Evolutionary conservation across 352 stramenopile genomes (phyloP), one percentile per base, ranked within the genome.

Genomic region (Globisporangium orthogonon): DNA sequence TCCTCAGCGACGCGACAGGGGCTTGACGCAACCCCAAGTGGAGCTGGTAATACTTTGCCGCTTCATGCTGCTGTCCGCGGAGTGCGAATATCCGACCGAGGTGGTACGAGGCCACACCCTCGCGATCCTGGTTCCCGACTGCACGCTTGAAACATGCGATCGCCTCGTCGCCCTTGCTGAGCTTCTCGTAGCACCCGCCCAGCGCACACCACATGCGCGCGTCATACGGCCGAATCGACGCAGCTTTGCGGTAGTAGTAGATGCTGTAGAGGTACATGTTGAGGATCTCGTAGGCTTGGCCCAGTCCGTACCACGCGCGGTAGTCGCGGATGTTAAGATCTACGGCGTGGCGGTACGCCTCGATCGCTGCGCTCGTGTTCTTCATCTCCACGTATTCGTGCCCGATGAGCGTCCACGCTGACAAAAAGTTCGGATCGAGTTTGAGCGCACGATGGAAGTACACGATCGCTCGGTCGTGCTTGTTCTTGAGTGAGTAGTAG

Each of bases 331-430:
- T 76, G 64, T 91, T 97, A 13, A 98, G 84, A 67, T 98, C 89
- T 50, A 89, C 72, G 1, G 95, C 97, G 51, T 95, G 84, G 23
- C 96, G 90, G 66, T 99, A 98, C 3, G 91, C 88, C 72, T 99
- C 96, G 53, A 99, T 96, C 14, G 97, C 97, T 9, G 94, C 93
- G 50, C 91, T 93, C 35, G 96, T 98, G 70, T 99, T 98, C 70
- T 98, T 98, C 79, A 99, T 92, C 73, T 99, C 96, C 33, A 99
- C 87, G 72, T 98, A 99, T 71, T 99, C 97, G 73, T 99, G 97
- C 11, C 97, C 97, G 58, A 99, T 98, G 9, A 99, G 78, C 33
- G 96, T 99, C 96, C 97, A 99, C 0, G 97, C 96, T 39, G 87
- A 97, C 4, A 98, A 71, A 64, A 97, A 99, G 14, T 89, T 90